Percentiles rank a stretch among this genome's conserved stretches.
Conservation (phyloP, 108 stramenopile genomes). For the Chaetoceros muelleri region DNA sequence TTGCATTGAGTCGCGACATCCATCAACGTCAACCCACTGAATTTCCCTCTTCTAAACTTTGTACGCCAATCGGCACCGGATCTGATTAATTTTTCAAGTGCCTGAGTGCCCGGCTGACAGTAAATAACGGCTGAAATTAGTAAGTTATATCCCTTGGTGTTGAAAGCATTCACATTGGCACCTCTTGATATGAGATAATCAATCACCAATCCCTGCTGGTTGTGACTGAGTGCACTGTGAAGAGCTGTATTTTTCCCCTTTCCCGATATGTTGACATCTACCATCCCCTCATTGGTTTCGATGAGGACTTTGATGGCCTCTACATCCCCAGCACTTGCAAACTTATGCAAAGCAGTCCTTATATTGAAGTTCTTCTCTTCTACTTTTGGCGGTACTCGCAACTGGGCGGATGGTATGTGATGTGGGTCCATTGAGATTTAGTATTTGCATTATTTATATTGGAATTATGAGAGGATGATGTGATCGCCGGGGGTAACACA, state of each 20-base stretch:
- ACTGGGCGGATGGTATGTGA: too few species aligned
- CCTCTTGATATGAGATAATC: conserved; percentile 16
- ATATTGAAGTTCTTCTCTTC: too few species aligned
- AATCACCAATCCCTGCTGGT: conserved; percentile 14
- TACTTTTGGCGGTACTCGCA: too few species aligned
- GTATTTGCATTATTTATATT: too few species aligned
- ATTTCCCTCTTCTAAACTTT: conserved; percentile 1
- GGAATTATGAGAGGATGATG: too few species aligned
- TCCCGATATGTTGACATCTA: conserved; percentile 4
- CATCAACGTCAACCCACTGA: conserved; percentile 10
- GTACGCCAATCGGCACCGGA: conserved; percentile 7
- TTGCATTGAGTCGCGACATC: conserved; percentile 8
- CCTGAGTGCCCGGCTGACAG: conserved; percentile 9
- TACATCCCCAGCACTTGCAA: conserved; percentile 4
- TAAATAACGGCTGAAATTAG: conserved; percentile 9
- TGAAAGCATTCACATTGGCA: conserved; percentile 9
- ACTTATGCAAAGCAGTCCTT: not conserved
- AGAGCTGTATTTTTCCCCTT: conserved; percentile 15
- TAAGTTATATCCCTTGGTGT: conserved; percentile 14
- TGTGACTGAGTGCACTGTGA: conserved; percentile 18
- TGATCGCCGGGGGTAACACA: too few species aligned
- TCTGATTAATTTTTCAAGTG: conserved; percentile 7
- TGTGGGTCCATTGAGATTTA: too few species aligned
- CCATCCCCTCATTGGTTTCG: not conserved
- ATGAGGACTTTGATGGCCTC: conserved; percentile 9